phyloP scores from a whole-genome alignment of 2,329 filamentous ascomycete genomes.

The Colletotrichum eremochloae region DNA sequence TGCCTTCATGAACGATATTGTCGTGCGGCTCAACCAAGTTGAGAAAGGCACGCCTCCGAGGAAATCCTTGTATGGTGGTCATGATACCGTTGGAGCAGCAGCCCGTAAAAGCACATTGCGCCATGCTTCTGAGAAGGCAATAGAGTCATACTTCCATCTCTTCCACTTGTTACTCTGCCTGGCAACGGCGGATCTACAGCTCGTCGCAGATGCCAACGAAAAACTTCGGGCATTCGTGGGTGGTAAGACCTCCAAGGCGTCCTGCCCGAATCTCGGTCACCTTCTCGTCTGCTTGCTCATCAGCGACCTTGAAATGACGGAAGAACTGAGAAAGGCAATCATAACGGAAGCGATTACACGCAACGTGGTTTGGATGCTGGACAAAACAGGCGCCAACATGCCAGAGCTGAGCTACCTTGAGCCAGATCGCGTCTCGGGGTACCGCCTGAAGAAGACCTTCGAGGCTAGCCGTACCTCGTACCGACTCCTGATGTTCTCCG shows the following conservation, averaged over 20 bases:
- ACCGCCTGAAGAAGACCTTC: slow-evolving; percentile 63
- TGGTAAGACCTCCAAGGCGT: slow-evolving; percentile 55
- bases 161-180: slow-evolving; percentile 65
- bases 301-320: slow-evolving; percentile 57
- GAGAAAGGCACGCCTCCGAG: slow-evolving; percentile 5
- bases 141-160: slow-evolving; percentile 65
- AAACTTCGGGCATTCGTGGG: slow-evolving; percentile 54
- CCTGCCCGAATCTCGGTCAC: slow-evolving; percentile 62
- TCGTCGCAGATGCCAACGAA: slow-evolving; percentile 57
- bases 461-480: slow-evolving; percentile 61
- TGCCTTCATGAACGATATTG: slow-evolving; percentile 64
- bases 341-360: slow-evolving; percentile 63
- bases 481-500: slow-evolving; percentile 65
- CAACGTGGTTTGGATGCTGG: slow-evolving; percentile 66
- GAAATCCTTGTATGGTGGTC: background rate
- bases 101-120: slow-evolving; percentile 55
- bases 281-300: slow-evolving; percentile 62
- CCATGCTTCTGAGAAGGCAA: slow-evolving; percentile 65
- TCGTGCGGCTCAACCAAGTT: slow-evolving; percentile 60
- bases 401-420: slow-evolving; percentile 63
- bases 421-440: slow-evolving; percentile 54
- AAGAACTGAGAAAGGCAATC: slow-evolving; percentile 55
- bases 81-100: slow-evolving; percentile 2
- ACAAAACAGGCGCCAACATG: slow-evolving; percentile 51
- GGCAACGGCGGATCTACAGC: slow-evolving; percentile 52